phyloP scores from a whole-genome alignment of 768 basidiomycete genomes.

The Calocybe indica region DNA sequence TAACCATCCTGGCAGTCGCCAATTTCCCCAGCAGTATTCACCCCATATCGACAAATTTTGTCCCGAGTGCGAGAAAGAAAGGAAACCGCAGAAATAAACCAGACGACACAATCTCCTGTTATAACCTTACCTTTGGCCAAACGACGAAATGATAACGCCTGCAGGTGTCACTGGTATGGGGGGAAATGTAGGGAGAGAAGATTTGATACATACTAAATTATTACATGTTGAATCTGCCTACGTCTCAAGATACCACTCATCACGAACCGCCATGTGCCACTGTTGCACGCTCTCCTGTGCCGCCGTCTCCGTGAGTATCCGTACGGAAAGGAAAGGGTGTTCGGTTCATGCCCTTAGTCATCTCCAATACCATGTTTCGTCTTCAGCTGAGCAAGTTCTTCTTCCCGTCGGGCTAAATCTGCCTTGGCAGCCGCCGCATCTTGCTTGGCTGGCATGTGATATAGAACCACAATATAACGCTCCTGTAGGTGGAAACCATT shows the following conservation, averaged over 20 bases:
- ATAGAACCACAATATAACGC: slow-evolving; percentile 96
- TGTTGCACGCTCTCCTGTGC: too few relatives aligned
- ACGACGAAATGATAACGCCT: neutral
- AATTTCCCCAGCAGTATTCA: slow-evolving; percentile 64
- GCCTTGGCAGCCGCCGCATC: slow-evolving; percentile 91
- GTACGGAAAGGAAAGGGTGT: too few relatives aligned
- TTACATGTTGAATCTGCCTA: too few relatives aligned
- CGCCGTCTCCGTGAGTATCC: too few relatives aligned
- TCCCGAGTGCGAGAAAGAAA: slow-evolving; percentile 35
- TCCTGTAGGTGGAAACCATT: slow-evolving; percentile 99
- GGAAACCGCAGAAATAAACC: neutral
- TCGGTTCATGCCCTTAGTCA: slow-evolving; percentile 29
- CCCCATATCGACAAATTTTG: slow-evolving; percentile 59
- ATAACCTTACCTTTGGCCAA: neutral
- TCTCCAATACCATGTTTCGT: slow-evolving; percentile 82
- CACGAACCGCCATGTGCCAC: too few relatives aligned
- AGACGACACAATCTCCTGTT: neutral
- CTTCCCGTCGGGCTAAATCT: slow-evolving; percentile 86
- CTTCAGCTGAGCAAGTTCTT: slow-evolving; percentile 84
- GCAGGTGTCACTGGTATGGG: neutral
- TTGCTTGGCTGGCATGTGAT: slow-evolving; percentile 97
- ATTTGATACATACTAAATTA: too few relatives aligned
- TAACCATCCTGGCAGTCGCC: slow-evolving; percentile 32
- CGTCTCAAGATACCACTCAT: too few relatives aligned
- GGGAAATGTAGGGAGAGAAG: too few relatives aligned